Conservation (phyloP, 805 yeast genomes). For the Jamesozyma lodderae region DNA sequence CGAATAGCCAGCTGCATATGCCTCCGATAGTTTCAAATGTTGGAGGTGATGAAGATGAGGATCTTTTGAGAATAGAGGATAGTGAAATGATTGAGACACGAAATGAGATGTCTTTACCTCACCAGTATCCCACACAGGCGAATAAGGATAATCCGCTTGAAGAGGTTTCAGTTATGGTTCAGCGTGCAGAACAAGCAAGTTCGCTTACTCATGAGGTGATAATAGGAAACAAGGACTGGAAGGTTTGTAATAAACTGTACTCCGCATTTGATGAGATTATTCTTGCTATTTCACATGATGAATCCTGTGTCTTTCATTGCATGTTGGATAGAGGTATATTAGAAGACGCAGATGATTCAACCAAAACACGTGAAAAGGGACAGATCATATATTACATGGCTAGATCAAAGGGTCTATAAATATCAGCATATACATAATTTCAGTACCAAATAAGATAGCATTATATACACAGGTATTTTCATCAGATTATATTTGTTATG, state of each 20-base stretch:
- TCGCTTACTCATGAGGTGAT: slow-evolving; percentile 33
- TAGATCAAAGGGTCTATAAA: slow-evolving; percentile 23
- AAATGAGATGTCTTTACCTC: too few relatives aligned
- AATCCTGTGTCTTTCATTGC: slow-evolving; percentile 59
- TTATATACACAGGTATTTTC: too few relatives aligned
- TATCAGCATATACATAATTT: neutral
- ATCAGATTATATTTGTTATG: neutral
- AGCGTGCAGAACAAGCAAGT: slow-evolving; percentile 17
- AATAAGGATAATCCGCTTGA: slow-evolving; percentile 5
- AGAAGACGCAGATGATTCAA: slow-evolving; percentile 13
- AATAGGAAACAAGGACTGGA: slow-evolving; percentile 60
- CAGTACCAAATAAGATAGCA: neutral
- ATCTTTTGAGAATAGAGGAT: slow-evolving; percentile 17
- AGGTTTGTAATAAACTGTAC: slow-evolving; percentile 50
- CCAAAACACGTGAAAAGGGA: slow-evolving; percentile 40
- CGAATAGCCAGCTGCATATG: neutral
- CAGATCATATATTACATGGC: slow-evolving; percentile 55
- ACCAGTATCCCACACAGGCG: too few relatives aligned
- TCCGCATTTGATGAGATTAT: slow-evolving; percentile 54
- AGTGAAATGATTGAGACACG: slow-evolving; percentile 12
- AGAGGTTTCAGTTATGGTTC: slow-evolving; percentile 18
- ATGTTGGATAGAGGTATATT: slow-evolving; percentile 42
- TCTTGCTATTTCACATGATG: slow-evolving; percentile 46
- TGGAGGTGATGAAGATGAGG: slow-evolving; percentile 4
- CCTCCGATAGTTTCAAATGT: neutral